These are phyloP conservation scores for Linnemannia schmuckeri DNA, from an alignment of 192 early-diverging fungal genomes.

Conservation along the genomic window DNA sequence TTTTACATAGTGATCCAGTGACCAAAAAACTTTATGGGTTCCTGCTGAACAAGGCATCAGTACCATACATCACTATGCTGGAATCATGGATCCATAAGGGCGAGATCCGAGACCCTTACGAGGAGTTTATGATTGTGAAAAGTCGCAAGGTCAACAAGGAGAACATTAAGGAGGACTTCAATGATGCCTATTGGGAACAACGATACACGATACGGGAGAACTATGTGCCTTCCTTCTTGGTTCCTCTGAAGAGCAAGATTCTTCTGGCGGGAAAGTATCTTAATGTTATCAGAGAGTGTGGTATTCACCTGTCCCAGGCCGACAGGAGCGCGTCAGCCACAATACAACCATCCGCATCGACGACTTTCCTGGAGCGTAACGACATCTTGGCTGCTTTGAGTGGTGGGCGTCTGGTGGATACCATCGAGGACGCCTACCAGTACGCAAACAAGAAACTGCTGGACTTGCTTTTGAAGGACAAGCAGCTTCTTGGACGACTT, in stretches of 20 bases:
- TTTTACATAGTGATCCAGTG: slow-evolving; percentile 69
- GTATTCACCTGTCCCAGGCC: slow-evolving; percentile 59
- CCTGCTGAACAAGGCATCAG: slow-evolving; percentile 79
- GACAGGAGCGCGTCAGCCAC: slow-evolving; percentile 42
- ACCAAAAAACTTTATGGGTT: slow-evolving; percentile 85
- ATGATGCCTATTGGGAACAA: slow-evolving; percentile 87
- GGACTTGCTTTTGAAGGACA: slow-evolving; percentile 82
- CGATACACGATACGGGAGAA: slow-evolving; percentile 78
- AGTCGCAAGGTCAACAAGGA: slow-evolving; percentile 70
- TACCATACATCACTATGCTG: slow-evolving; percentile 89
- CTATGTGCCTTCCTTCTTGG: slow-evolving; percentile 82
- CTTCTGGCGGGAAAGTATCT: slow-evolving; percentile 94
- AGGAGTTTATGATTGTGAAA: slow-evolving; percentile 95
- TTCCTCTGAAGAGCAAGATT: slow-evolving; percentile 82
- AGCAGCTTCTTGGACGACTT: slow-evolving; percentile 81
- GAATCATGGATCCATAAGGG: slow-evolving; percentile 91
- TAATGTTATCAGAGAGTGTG: slow-evolving; percentile 92
- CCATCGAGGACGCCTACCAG: slow-evolving; percentile 88
- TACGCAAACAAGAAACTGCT: slow-evolving; percentile 91
- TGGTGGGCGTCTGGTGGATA: slow-evolving; percentile 70
- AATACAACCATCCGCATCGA: slow-evolving; percentile 25
- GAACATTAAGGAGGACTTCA: slow-evolving; percentile 81
- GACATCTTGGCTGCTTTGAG: slow-evolving; percentile 73
- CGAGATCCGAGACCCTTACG: slow-evolving; percentile 87
- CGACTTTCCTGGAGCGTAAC: slow-evolving; percentile 36